These are phyloP conservation scores for Boletus vinaceobasis DNA, from an alignment of 768 basidiomycete species.

Conservation along the genomic window DNA sequence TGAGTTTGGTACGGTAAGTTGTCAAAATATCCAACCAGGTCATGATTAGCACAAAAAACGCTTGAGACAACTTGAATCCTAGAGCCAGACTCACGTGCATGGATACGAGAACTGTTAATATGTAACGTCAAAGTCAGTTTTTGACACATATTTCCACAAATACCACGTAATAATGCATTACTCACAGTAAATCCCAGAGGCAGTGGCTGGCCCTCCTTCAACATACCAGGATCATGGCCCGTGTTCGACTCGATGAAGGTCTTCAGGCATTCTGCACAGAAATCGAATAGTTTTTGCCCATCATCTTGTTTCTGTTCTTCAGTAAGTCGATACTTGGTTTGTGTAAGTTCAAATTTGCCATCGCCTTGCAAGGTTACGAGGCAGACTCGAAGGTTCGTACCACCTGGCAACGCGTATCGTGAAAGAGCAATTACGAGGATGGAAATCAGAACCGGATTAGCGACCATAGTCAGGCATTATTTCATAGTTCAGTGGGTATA, in stretches of 20 bases:
- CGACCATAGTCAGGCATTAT: background rate
- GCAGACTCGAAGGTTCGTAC: conserved; percentile 98
- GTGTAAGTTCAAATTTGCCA: conserved; percentile 97
- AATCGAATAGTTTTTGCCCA: conserved; percentile 94
- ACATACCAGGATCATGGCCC: conserved; percentile 43
- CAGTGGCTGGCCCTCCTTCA: conserved; percentile 54
- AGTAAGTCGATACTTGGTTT: conserved; percentile 93
- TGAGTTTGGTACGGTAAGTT: background rate
- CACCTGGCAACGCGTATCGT: conserved; percentile 46
- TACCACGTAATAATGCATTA: conserved; percentile 9
- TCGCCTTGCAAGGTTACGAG: conserved; percentile 88
- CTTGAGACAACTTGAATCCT: background rate
- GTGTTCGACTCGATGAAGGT: conserved; percentile 80
- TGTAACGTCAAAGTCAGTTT: conserved; percentile 4
- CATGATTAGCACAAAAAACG: background rate
- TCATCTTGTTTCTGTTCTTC: conserved; percentile 99
- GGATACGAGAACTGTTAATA: conserved; percentile 88
- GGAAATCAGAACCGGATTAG: background rate
- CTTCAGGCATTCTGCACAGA: conserved; percentile 92
- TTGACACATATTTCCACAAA: background rate
- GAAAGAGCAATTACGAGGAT: background rate
- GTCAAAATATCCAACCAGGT: background rate
- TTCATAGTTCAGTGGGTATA: background rate
- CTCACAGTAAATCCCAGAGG: conserved; percentile 93
- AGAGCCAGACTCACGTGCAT: conserved; percentile 61